Evolutionary conservation across 2,329 filamentous ascomycete species (phyloP).

Genomic region (Arthrinium puccinioides): DNA sequence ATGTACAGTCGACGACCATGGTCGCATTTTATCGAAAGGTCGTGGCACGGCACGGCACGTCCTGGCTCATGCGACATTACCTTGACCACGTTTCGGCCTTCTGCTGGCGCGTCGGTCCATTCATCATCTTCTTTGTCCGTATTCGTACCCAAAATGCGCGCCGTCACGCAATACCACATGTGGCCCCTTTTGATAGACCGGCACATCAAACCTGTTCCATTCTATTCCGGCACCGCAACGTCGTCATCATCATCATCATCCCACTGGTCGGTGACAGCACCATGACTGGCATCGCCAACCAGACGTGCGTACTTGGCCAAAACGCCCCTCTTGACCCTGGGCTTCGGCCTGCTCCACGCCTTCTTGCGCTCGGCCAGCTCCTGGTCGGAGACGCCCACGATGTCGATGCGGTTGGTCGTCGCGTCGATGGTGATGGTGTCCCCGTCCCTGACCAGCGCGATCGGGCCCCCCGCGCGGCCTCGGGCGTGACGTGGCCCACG

Average conservation of each 20-base stretch:
- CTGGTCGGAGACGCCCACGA: conserved; percentile 55
- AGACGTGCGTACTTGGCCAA: conserved; percentile 84
- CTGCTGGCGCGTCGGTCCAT: no score
- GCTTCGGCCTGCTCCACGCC: conserved; percentile 64
- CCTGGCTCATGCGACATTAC: no score
- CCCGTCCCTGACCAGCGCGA: conserved; percentile 73
- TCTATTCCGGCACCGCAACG: conserved; percentile 5
- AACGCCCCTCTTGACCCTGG: conserved; percentile 71
- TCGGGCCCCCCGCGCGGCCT: conserved; percentile 81
- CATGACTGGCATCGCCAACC: conserved; percentile 86
- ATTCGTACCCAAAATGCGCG: no score
- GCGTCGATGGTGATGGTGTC: conserved; percentile 85
- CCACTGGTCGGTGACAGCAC: conserved; percentile 77
- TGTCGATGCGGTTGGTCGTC: conserved; percentile 66
- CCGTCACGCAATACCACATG: no score
- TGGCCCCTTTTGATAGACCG: no score
- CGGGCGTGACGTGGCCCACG: conserved; percentile 82
- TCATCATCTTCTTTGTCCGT: no score
- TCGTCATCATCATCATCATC: conserved; percentile 11
- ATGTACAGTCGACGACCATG: no score
- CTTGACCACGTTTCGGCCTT: no score
- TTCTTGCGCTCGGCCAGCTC: conserved; percentile 59
- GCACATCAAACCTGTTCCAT: no score
- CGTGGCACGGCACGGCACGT: no score
- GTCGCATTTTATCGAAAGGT: no score